Evolutionary conservation across 768 basidiomycete genomes (phyloP).

Genomic region (Hericium coralloides): DNA sequence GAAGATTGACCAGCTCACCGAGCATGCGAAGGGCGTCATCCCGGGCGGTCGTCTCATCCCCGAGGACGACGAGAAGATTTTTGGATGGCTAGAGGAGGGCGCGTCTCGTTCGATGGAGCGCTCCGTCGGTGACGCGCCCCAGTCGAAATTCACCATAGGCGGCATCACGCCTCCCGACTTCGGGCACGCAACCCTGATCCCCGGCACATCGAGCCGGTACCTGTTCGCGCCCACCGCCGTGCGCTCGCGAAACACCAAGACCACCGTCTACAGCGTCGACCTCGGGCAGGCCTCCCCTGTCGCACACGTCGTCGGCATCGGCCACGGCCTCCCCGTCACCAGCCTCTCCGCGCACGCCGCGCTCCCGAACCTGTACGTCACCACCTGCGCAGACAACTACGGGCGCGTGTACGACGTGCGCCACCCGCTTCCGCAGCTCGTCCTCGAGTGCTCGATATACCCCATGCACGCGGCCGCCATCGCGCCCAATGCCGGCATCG

Average conservation of each 20-base stretch:
- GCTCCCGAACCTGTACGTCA: not conserved
- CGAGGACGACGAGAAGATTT: not conserved
- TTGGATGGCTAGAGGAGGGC: not conserved
- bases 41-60: not conserved
- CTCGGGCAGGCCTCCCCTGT: not conserved
- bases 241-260: not conserved
- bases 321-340: not conserved
- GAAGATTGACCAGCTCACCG: not conserved
- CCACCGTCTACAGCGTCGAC: not conserved
- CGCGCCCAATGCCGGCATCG: not conserved
- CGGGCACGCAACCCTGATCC: not conserved
- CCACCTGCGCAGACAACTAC: not conserved
- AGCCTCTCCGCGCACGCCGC: not conserved
- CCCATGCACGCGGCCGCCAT: not conserved
- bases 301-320: not conserved
- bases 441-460: not conserved
- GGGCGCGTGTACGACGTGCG: not conserved
- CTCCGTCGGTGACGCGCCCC: not conserved
- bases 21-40: not conserved
- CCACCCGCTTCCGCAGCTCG: not conserved
- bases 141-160: not conserved
- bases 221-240: not conserved
- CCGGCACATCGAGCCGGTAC: not conserved
- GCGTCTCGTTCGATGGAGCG: not conserved
- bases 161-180: not conserved